Conservation (phyloP, 169 alveolate species). For the Babesia bigemina region DNA sequence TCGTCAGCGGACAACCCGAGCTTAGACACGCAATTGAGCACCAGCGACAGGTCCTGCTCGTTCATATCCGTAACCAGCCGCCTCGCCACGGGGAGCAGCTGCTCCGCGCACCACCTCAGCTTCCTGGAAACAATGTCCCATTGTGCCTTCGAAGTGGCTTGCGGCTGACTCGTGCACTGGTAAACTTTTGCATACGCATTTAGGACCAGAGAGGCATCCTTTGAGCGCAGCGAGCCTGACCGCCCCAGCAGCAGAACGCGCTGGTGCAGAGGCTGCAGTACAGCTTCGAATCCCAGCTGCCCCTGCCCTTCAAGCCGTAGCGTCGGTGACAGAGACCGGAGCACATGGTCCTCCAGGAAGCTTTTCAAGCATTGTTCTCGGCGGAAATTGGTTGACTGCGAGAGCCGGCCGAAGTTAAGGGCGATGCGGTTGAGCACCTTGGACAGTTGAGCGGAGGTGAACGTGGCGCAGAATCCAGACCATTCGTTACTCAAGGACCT, state of each 20-base stretch:
- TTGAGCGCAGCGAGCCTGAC: slow-evolving; percentile 20
- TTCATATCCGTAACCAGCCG: slow-evolving; percentile 44
- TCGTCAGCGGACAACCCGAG: slow-evolving; percentile 25
- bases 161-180: slow-evolving; percentile 28
- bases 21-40: slow-evolving; percentile 56
- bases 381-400: neutral
- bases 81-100: slow-evolving; percentile 32
- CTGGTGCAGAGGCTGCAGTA: slow-evolving; percentile 26
- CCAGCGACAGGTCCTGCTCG: slow-evolving; percentile 68
- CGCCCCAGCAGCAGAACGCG: slow-evolving; percentile 23
- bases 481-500: slow-evolving; percentile 24
- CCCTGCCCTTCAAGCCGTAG: neutral
- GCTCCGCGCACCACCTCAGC: slow-evolving; percentile 24
- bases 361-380: slow-evolving; percentile 6
- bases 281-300: slow-evolving; percentile 5
- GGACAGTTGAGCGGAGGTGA: slow-evolving; percentile 5
- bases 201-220: slow-evolving; percentile 52
- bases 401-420: slow-evolving; percentile 15
- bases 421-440: slow-evolving; percentile 43
- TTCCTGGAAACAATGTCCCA: neutral
- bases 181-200: slow-evolving; percentile 59
- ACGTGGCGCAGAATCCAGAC: neutral
- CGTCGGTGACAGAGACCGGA: slow-evolving; percentile 8
- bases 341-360: slow-evolving; percentile 49
- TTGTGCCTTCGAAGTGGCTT: neutral